phyloP scores from a whole-genome alignment of 2,329 filamentous ascomycete species.

The Xylariaceae sp. region DNA sequence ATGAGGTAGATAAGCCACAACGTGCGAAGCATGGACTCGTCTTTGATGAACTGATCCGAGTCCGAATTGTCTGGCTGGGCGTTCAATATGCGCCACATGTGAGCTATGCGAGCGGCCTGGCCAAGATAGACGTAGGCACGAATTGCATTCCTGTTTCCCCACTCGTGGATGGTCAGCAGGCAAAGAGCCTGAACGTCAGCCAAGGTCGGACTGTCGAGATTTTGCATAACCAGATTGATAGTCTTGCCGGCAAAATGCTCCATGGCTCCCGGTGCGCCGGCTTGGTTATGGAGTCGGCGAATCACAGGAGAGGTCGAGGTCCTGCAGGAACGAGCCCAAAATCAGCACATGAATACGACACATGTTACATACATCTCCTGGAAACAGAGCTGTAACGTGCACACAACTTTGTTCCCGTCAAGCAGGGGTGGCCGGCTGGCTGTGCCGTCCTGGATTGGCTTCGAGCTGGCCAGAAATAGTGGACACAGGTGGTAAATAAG shows the following conservation, averaged over 20 bases:
- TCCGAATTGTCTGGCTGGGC: slow-evolving; percentile 46
- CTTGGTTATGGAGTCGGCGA: slow-evolving; percentile 52
- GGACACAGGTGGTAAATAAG: background rate
- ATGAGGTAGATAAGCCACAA: slow-evolving; percentile 59
- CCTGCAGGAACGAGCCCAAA: slow-evolving; percentile 30
- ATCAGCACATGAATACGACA: too few relatives aligned
- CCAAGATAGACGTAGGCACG: slow-evolving; percentile 59
- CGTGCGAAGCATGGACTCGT: slow-evolving; percentile 56
- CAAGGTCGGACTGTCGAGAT: slow-evolving; percentile 53
- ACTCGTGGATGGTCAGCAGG: slow-evolving; percentile 57
- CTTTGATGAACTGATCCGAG: slow-evolving; percentile 55
- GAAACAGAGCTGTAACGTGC: too few relatives aligned
- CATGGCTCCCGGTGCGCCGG: slow-evolving; percentile 44
- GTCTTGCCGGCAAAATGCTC: slow-evolving; percentile 57
- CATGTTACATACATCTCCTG: too few relatives aligned
- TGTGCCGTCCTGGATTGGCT: background rate
- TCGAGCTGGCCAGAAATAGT: background rate
- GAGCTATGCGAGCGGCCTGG: slow-evolving; percentile 58
- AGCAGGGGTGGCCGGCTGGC: too few relatives aligned
- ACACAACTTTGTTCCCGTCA: too few relatives aligned
- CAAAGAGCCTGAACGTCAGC: slow-evolving; percentile 58
- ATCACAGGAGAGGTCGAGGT: slow-evolving; percentile 49
- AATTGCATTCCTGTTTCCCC: slow-evolving; percentile 56
- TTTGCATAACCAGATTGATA: slow-evolving; percentile 51
- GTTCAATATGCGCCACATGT: slow-evolving; percentile 58